Evolutionary conservation across 495 filamentous ascomycete genomes (phyloP).

Genomic region (Podospora conica): DNA sequence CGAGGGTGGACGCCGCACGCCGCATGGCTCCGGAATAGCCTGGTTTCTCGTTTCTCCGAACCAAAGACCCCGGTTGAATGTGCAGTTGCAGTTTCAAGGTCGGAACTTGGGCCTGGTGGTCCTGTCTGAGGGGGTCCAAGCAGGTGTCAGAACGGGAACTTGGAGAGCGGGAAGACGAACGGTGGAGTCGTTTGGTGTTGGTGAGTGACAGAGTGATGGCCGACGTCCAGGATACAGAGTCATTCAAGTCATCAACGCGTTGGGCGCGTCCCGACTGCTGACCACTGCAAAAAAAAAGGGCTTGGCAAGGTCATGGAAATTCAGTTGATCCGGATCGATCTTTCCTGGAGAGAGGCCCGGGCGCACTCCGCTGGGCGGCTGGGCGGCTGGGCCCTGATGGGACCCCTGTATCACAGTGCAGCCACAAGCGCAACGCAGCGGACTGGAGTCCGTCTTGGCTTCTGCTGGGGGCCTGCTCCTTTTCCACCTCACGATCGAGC

Average conservation of each 20-base stretch:
- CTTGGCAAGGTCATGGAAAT: conserved; percentile 7
- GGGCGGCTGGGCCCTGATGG: too few relatives aligned
- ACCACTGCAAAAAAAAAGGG: background rate
- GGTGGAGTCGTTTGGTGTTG: background rate
- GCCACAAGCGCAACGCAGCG: background rate
- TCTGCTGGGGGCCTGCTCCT: too few relatives aligned
- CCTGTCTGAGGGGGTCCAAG: background rate
- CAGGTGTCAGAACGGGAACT: background rate
- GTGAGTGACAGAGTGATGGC: background rate
- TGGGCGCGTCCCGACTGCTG: conserved; percentile 1
- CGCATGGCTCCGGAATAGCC: background rate
- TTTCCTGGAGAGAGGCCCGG: too few relatives aligned
- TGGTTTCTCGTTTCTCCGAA: too few relatives aligned
- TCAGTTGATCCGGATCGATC: conserved; percentile 9
- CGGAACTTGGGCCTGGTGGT: background rate
- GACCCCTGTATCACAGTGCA: background rate
- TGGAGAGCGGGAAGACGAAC: background rate
- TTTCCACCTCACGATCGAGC: background rate
- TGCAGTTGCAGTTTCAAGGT: background rate
- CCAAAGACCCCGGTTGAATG: background rate
- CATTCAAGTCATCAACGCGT: background rate
- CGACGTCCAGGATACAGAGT: background rate
- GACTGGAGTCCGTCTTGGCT: background rate
- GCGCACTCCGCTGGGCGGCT: background rate
- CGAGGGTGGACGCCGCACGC: background rate